A percentile compares a stretch with the other conserved stretches of the same genome.
phyloP scores from a whole-genome alignment of 1,284 basidiomycete genomes.

The Leucoagaricus sp. region DNA sequence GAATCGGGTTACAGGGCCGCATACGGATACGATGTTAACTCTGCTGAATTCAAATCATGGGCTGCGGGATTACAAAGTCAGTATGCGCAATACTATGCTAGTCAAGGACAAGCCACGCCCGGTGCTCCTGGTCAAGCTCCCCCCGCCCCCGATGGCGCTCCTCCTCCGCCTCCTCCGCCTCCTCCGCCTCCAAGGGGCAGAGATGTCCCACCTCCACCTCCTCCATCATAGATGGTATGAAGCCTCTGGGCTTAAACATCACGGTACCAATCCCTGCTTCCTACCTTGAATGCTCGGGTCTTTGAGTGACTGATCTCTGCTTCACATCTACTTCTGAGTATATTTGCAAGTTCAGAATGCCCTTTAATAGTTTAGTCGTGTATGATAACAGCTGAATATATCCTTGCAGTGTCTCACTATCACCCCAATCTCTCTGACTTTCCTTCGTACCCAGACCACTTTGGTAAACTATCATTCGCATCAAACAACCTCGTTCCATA shows the following conservation, averaged over 20 bases:
- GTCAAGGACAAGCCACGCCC: constrained; percentile 24
- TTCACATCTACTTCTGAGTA: neutral
- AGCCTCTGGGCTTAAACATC: neutral
- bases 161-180: constrained; percentile 10
- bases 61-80: constrained; percentile 67
- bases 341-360: neutral
- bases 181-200: too few species aligned
- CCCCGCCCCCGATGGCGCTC: neutral
- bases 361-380: neutral
- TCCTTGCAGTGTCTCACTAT: constrained; percentile 38
- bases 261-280: too few species aligned
- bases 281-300: neutral
- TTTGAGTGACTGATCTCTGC: neutral
- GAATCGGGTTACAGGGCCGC: constrained; percentile 59
- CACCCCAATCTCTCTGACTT: constrained; percentile 36
- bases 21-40: constrained; percentile 89
- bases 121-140: neutral
- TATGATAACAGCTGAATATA: neutral
- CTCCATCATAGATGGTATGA: neutral
- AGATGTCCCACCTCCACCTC: neutral
- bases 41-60: constrained; percentile 80
- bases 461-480: constrained; percentile 51
- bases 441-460: constrained; percentile 63
- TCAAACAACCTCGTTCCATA: constrained; percentile 63
- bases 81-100: constrained; percentile 71